phyloP scores from a whole-genome alignment of 2,329 filamentous ascomycete species.

The Penicillium sumatraense region DNA sequence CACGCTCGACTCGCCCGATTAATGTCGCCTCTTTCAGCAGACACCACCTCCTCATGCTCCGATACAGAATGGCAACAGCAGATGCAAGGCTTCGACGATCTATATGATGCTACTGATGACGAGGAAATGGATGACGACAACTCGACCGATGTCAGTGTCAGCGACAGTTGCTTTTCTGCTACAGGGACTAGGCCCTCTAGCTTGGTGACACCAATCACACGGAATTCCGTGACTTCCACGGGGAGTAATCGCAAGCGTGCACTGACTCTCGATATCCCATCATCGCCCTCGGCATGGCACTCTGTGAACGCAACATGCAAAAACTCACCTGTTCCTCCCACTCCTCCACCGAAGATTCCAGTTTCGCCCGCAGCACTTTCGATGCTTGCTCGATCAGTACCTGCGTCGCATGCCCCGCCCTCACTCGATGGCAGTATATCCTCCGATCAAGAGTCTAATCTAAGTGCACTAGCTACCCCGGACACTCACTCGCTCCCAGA shows the following conservation, averaged over 20 bases:
- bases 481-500: constrained; percentile 65
- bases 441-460: constrained; percentile 81
- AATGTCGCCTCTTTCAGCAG: constrained; percentile 39
- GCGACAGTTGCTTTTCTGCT: constrained; percentile 52
- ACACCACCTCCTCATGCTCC: constrained; percentile 46
- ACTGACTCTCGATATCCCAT: constrained; percentile 64
- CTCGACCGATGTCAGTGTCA: constrained; percentile 52
- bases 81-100: constrained; percentile 79
- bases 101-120: constrained; percentile 85
- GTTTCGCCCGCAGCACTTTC: constrained; percentile 77
- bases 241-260: constrained; percentile 51
- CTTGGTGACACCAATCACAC: constrained; percentile 48
- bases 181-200: constrained; percentile 56
- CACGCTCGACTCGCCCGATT: constrained; percentile 30
- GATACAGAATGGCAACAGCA: constrained; percentile 64
- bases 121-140: constrained; percentile 53
- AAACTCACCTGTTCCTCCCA: constrained; percentile 52
- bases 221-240: constrained; percentile 41
- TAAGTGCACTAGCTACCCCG: constrained; percentile 85
- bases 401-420: constrained; percentile 77
- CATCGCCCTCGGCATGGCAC: constrained; percentile 58
- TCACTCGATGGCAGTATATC: constrained; percentile 87
- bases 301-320: constrained; percentile 60
- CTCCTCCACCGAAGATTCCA: constrained; percentile 62
- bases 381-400: constrained; percentile 72